phyloP scores from a whole-genome alignment of 192 early-diverging fungal genomes.

The Coemansia sp. region DNA sequence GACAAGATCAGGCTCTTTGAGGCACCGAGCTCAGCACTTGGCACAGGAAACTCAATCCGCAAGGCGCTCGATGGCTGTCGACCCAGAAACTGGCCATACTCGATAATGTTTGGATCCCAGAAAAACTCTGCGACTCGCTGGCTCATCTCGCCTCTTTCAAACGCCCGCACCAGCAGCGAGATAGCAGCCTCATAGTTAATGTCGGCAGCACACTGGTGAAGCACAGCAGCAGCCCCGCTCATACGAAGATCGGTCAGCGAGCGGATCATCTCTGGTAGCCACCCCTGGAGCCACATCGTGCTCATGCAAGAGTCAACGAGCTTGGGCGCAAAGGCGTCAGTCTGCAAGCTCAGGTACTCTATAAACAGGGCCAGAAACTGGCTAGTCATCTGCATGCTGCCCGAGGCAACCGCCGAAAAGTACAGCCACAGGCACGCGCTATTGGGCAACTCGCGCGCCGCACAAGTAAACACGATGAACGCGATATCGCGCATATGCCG shows the following conservation, averaged over 20 bases:
- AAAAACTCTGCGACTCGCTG: constrained; percentile 24
- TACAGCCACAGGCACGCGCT: constrained; percentile 22
- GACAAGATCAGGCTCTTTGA: constrained; percentile 22
- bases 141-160: constrained; percentile 22
- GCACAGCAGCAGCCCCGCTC: constrained; percentile 31
- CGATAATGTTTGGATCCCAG: constrained; percentile 43
- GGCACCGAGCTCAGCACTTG: constrained; percentile 3
- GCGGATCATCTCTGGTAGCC: constrained; percentile 5
- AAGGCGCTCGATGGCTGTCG: background rate
- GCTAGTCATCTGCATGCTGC: background rate
- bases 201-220: constrained; percentile 21
- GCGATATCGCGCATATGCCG: constrained; percentile 21
- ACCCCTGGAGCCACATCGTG: constrained; percentile 27
- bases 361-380: constrained; percentile 17
- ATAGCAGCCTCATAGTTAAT: constrained; percentile 23
- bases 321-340: constrained; percentile 8
- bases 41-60: constrained; percentile 18
- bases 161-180: constrained; percentile 31
- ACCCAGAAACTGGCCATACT: constrained; percentile 40
- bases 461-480: constrained; percentile 1
- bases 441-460: constrained; percentile 1
- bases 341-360: constrained; percentile 15
- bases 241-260: constrained; percentile 11
- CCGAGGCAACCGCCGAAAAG: constrained; percentile 15
- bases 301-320: constrained; percentile 4